Percentiles rank a stretch among this genome's conserved stretches.
Conservation (phyloP, 345 rosid genomes). For the Gossypium australe region DNA sequence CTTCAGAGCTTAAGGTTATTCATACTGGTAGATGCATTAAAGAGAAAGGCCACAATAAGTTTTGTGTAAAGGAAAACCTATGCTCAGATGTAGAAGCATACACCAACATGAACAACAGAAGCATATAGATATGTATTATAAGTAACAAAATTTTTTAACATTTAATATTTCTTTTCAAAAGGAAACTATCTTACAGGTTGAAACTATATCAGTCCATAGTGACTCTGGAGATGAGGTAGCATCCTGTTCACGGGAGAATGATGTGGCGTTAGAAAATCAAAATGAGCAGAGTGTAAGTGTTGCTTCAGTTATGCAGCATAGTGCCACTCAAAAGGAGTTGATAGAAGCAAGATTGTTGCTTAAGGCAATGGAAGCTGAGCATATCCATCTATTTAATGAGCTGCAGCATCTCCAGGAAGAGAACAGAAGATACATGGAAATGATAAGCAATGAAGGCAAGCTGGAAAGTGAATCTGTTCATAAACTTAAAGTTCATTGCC, state of each 20-base stretch:
- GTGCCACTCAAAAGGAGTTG: conserved; percentile 31
- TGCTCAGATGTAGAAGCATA: not conserved
- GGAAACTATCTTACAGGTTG: conserved; percentile 39
- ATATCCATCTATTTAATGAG: conserved; percentile 35
- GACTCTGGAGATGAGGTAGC: conserved; percentile 39
- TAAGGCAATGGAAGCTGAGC: conserved; percentile 38
- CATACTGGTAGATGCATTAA: not conserved
- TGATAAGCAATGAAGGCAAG: conserved; percentile 30
- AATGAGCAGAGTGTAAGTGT: conserved; percentile 21
- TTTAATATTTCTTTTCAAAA: conserved; percentile 1
- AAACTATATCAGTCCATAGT: conserved; percentile 35
- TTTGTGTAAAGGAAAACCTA: not conserved
- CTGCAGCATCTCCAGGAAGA: conserved; percentile 40
- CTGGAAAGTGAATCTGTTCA: conserved; percentile 28
- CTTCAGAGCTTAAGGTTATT: not conserved
- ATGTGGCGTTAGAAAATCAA: conserved; percentile 24
- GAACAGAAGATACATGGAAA: conserved; percentile 34
- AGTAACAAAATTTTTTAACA: not conserved
- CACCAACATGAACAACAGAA: conserved; percentile 9
- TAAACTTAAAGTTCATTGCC: conserved; percentile 19
- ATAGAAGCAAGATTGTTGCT: conserved; percentile 31
- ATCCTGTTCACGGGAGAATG: conserved; percentile 31
- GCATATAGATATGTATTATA: not conserved
- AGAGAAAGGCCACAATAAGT: not conserved
- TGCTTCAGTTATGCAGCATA: conserved; percentile 24